Conservation (phyloP, 345 rosid species). For the Boechera stricta region DNA sequence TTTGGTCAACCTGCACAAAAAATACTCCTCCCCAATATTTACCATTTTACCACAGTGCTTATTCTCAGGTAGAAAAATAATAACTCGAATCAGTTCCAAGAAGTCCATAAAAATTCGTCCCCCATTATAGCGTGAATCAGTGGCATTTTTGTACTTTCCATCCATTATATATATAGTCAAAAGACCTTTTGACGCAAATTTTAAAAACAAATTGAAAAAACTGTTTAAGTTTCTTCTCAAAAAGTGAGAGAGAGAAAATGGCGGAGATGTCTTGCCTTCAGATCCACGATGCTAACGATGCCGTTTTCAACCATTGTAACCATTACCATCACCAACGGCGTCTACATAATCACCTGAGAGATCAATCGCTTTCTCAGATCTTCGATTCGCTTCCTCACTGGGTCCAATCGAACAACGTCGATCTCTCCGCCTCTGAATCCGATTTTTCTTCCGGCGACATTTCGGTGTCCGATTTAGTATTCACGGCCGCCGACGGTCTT, state of each 20-base stretch:
- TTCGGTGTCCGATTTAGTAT: constrained; percentile 47
- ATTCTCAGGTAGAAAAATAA: background rate
- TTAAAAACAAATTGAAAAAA: background rate
- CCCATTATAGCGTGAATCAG: background rate
- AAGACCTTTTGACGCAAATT: background rate
- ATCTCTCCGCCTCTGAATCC: constrained; percentile 44
- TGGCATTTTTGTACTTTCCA: background rate
- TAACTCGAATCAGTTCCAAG: background rate
- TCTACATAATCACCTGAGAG: constrained; percentile 32
- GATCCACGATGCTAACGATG: constrained; percentile 47
- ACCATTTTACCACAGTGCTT: background rate
- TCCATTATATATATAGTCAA: background rate
- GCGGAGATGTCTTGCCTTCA: constrained; percentile 55
- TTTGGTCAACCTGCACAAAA: background rate
- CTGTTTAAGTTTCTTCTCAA: background rate
- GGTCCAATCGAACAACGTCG: constrained; percentile 43
- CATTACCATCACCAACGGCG: constrained; percentile 41
- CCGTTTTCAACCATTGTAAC: constrained; percentile 38
- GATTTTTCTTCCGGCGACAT: constrained; percentile 39
- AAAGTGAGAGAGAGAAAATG: constrained; percentile 37
- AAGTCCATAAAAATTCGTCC: constrained; percentile 19
- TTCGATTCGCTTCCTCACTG: constrained; percentile 50
- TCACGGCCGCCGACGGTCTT: constrained; percentile 34
- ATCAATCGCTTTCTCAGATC: constrained; percentile 35
- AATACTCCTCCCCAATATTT: background rate